Evolutionary conservation across 2,329 filamentous ascomycete genomes (phyloP).

Genomic region (Neophaeococcomyces aloes): DNA sequence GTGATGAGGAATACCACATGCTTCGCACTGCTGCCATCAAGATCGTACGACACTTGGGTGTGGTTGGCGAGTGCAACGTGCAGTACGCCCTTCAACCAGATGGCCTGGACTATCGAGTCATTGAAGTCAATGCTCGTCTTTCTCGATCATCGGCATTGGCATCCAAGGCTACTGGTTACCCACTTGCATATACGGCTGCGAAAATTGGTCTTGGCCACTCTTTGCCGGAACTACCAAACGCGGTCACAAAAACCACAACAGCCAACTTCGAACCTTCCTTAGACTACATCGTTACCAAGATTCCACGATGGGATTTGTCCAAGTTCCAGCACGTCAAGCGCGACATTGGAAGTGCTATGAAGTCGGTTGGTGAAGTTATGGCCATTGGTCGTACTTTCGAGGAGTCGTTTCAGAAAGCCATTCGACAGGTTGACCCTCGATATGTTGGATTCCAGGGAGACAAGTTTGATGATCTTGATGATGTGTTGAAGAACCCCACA

Average conservation of each 20-base stretch:
- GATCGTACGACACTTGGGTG: conserved; percentile 91
- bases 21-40: conserved; percentile 94
- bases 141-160: conserved; percentile 94
- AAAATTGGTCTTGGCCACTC: conserved; percentile 97
- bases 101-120: conserved; percentile 94
- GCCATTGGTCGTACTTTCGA: conserved; percentile 97
- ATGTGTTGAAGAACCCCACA: conserved; percentile 80
- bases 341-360: conserved; percentile 96
- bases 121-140: conserved; percentile 97
- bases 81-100: conserved; percentile 96
- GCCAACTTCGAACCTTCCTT: conserved; percentile 97
- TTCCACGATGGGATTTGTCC: conserved; percentile 93
- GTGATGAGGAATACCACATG: conserved; percentile 99
- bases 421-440: conserved; percentile 87
- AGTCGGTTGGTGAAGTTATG: conserved; percentile 98
- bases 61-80: conserved; percentile 97
- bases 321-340: conserved; percentile 99
- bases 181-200: conserved; percentile 89
- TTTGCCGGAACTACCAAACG: conserved; percentile 89
- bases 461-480: conserved; percentile 86
- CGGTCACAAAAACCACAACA: conserved; percentile 95
- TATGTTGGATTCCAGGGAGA: conserved; percentile 92
- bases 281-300: conserved; percentile 98
- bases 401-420: conserved; percentile 98
- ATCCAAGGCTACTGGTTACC: conserved; percentile 96